Base-by-base conservation (phyloP, 148 eudicot genomes). In the Amaranthus cruentus region DNA sequence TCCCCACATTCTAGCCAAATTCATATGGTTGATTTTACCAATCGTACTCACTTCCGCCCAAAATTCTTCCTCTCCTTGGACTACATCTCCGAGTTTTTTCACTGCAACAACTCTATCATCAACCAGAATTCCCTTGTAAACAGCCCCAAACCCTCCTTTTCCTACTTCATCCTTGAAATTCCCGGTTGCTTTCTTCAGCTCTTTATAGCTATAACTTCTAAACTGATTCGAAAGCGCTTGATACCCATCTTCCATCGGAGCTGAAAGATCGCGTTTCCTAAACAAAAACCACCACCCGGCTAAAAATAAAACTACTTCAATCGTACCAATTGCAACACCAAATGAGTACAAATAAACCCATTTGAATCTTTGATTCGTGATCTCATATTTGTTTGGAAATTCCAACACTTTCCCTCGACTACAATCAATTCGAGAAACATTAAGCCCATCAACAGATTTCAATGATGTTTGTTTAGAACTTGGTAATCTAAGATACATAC, bases 11-110 rank as follows among this genome's bases (percentile, higher is more conserved):
- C 88, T 78, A 4, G 88, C 88, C 2, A 90, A 65, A 55, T 86
- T 90, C 88, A 88, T 90, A 74, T 86, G 89, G 53, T 86, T 77
- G 69, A 90, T 90, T 66, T 83, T 85, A 7, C 96, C 90, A 18
- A 90, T 83, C 6, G 79, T 86, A 76, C 87, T 86, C 73, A 88
- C 85, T 78, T 88, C 96, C 1, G 92, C 92, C 85, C 84, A 86
- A 69, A 88, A 90, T 61, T 88, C 90, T 5, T 86, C 88, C 55
- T 86, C 82, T 44, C 86, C 90, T 75, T 81, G 88, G 13, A 82
- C 70, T 53, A 80, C 80, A 43, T 78, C 78, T 6, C 81, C 90
- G 43, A 90, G 55, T 84, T 76, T 83, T 78, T 90, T 90, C 54
- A 90, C 90, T 4, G 90, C 96, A 4, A 88, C 86, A 21, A 75